Evolutionary conservation across 306 rosid genomes (phyloP), one percentile per base, ranked within the genome.

Genomic region (Acacia acuminata): DNA sequence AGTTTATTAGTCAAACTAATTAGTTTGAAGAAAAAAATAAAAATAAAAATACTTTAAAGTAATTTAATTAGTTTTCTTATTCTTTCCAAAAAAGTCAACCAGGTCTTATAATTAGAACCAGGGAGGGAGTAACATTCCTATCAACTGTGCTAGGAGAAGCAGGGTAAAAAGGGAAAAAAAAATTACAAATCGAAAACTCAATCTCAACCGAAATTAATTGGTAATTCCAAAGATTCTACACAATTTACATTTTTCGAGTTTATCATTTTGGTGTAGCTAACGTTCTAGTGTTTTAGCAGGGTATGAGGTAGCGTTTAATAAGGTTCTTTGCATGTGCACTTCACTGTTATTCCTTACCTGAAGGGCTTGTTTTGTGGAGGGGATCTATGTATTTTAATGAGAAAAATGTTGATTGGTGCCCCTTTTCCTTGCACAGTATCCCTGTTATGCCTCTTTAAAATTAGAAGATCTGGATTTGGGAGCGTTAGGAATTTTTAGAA

Each of bases 111-210:
- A n/a, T n/a, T n/a, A n/a, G n/a, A n/a, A n/a, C n/a, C n/a, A n/a
- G n/a, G n/a, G n/a, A n/a, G n/a, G n/a, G n/a, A n/a, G n/a, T n/a
- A 82, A 82, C 74, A 42, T 36, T 30, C 16, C 43, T 20, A 55
- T 11, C 71, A 53, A 47, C 15, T 30, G 34, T 34, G 17, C 32
- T 71, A 60, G 16, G 10, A 9, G 56, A 30, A n/a, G 45, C 50
- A 58, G 71, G 60, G 16, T 7, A 16, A 7, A 36, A 34, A 34
- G 38, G 38, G 0, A 4, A 34, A 34, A 42, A 70, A 50, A 27
- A 27, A 36, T 36, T 36, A 5, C 7, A 36, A 36, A 36, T 36
- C 1, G 7, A 36, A 36, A 36, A 36, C 1, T 36, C 40, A 36
- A 36, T 0, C 40, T 36, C 7, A 4, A 36, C 40, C 40, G 5